These are phyloP conservation scores for Leccinum variabile DNA, from an alignment of 1,284 basidiomycete genomes.

Conservation along the genomic window DNA sequence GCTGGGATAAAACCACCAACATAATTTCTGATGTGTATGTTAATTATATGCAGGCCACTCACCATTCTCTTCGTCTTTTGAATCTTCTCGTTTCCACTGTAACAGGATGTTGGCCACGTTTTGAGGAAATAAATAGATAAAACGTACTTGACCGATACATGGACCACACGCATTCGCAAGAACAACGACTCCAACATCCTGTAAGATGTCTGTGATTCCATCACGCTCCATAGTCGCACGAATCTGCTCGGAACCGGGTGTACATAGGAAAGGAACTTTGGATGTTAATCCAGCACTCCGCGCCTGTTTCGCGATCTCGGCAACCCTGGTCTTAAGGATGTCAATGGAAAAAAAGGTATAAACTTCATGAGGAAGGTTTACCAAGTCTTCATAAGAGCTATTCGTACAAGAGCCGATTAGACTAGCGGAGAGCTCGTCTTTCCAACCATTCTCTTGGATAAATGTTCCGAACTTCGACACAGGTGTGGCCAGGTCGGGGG, in stretches of 20 bases:
- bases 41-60: slow-evolving; percentile 23
- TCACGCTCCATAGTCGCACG: slow-evolving; percentile 98
- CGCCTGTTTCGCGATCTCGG: slow-evolving; percentile 90
- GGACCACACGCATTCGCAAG: slow-evolving; percentile 98
- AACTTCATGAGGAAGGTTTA: slow-evolving; percentile 28
- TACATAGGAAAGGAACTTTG: slow-evolving; percentile 94
- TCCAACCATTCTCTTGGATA: slow-evolving; percentile 85
- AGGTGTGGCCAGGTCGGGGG: slow-evolving; percentile 94
- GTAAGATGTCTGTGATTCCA: slow-evolving; percentile 75
- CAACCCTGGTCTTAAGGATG: slow-evolving; percentile 58
- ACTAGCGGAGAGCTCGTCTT: slow-evolving; percentile 87
- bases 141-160: slow-evolving; percentile 88
- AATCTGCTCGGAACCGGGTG: slow-evolving; percentile 97
- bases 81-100: slow-evolving; percentile 92
- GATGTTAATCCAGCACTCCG: slow-evolving; percentile 78
- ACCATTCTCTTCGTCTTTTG: slow-evolving; percentile 92
- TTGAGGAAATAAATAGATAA: neutral
- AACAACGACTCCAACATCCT: slow-evolving; percentile 88
- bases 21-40: slow-evolving; percentile 8
- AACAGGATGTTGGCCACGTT: slow-evolving; percentile 7
- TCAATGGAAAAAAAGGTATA: slow-evolving; percentile 13
- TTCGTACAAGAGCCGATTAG: slow-evolving; percentile 99
- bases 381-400: slow-evolving; percentile 96
- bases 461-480: slow-evolving; percentile 88
- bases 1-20: slow-evolving; percentile 47